Base-by-base conservation (phyloP, 495 filamentous ascomycete species). In the Neurospora sp. region DNA sequence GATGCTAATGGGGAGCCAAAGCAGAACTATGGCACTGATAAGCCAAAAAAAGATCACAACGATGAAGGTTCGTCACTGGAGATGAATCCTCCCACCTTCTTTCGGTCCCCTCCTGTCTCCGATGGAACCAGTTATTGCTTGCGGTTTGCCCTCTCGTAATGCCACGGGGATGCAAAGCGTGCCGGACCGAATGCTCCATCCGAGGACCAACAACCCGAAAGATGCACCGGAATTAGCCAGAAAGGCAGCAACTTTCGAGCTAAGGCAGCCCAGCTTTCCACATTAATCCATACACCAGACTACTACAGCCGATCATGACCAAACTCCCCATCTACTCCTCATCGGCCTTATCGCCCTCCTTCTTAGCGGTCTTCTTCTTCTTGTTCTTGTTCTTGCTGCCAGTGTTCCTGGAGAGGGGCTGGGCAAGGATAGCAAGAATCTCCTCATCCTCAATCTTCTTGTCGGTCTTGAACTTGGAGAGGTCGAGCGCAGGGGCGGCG, bases 371-470 rank as follows among this genome's bases (percentile, higher is more conserved):
- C 83, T 89, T 89, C 85, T 89, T 89, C 88, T 92, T 92, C 92
- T 95, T 96, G 89, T 96, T 96, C 85, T 95, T 93, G 86, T 94
- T 96, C 84, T 92, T 94, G 77, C 89, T 88, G 75, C 90, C 90
- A 45, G 91, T 90, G 71, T 90, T 91, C 78, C 88, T 90, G 74
- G 91, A 86, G 71, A 97, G 82, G 17, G 96, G 94, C 81, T 91
- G 91, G 83, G 93, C 93, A 69, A 99, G 86, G 74, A 99, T 95
- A 86, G 94, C 92, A 71, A 97, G 90, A 75, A 99, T 88, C 83
- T 97, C 94, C 82, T 96, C 93, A 78, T 98, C 94, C 73, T 90
- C 92, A 80, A 99, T 96, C 89, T 97, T 97, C 89, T 99, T 98
- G 82, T 98, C 93, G 4, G 92, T 90, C 87, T 95, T 93, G 87